phyloP scores from a whole-genome alignment of 192 early-diverging fungal genomes.

The Chytriomyces sp. region DNA sequence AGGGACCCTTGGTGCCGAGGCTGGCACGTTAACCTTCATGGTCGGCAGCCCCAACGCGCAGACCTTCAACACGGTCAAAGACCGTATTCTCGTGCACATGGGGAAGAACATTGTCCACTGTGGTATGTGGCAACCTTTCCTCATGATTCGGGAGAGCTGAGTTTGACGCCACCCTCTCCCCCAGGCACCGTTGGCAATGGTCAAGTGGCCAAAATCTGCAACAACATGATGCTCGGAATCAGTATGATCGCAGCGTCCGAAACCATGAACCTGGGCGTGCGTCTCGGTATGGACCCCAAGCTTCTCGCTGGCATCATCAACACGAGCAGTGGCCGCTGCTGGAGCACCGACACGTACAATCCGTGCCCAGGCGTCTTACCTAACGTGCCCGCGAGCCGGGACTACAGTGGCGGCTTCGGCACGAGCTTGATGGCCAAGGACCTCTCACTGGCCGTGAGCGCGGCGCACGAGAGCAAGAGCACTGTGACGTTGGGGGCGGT shows the following conservation, averaged over 20 bases:
- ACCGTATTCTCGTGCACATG: slow-evolving; percentile 34
- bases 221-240: slow-evolving; percentile 95
- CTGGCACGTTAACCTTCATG: slow-evolving; percentile 96
- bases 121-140: not conserved
- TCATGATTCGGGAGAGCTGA: too few relatives aligned
- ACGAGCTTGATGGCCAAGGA: slow-evolving; percentile 92
- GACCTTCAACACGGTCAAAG: slow-evolving; percentile 67
- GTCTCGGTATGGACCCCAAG: slow-evolving; percentile 85
- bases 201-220: slow-evolving; percentile 94
- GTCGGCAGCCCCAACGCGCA: slow-evolving; percentile 68
- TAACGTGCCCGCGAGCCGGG: slow-evolving; percentile 74
- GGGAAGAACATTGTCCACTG: slow-evolving; percentile 11
- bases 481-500: slow-evolving; percentile 74
- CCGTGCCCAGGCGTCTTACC: slow-evolving; percentile 82
- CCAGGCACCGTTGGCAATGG: slow-evolving; percentile 84
- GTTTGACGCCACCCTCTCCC: too few relatives aligned
- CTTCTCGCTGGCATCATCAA: slow-evolving; percentile 86
- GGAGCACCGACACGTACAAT: slow-evolving; percentile 91
- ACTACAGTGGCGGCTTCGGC: slow-evolving; percentile 90
- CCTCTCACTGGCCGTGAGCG: slow-evolving; percentile 81
- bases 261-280: slow-evolving; percentile 87
- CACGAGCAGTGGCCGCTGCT: slow-evolving; percentile 86
- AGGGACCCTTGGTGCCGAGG: slow-evolving; percentile 80
- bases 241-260: slow-evolving; percentile 92
- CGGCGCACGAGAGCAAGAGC: slow-evolving; percentile 74